Conservation (phyloP, 768 basidiomycete species). For the Rhizopogon vinicolor region DNA sequence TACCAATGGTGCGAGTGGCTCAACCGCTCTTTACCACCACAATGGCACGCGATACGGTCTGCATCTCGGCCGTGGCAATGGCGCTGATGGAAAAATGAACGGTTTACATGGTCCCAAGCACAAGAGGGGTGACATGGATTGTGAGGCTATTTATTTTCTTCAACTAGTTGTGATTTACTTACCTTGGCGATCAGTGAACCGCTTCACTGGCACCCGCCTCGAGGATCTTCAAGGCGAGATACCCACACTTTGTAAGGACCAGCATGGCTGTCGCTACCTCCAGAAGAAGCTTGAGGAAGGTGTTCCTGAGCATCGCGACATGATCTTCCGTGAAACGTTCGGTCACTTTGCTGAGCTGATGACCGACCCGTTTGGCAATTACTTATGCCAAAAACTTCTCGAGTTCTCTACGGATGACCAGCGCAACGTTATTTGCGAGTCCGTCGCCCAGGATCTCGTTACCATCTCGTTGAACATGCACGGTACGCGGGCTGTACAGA, state of each 20-base stretch:
- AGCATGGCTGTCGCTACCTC: conserved; percentile 96
- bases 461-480: conserved; percentile 99
- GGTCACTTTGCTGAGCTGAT: conserved; percentile 97
- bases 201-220: conserved; percentile 92
- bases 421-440: conserved; percentile 93
- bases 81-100: conserved; percentile 79
- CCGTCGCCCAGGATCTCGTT: conserved; percentile 95
- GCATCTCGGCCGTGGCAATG: conserved; percentile 50
- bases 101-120: conserved; percentile 91
- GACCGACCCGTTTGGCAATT: conserved; percentile 99
- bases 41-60: conserved; percentile 75
- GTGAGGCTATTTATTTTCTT: conserved; percentile 50
- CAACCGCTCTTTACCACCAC: conserved; percentile 75
- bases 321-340: conserved; percentile 99
- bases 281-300: conserved; percentile 99
- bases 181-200: conserved; percentile 61
- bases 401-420: conserved; percentile 98
- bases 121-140: conserved; percentile 89
- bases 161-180: background rate
- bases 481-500: conserved; percentile 98
- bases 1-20: conserved; percentile 46
- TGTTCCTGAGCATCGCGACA: conserved; percentile 91
- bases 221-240: conserved; percentile 97
- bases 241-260: conserved; percentile 92
- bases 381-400: conserved; percentile 95